Percentiles rank a stretch among this genome's conserved stretches.
Evolutionary conservation across 768 basidiomycete genomes (phyloP).

Genomic region (Pisolithus tinctorius): DNA sequence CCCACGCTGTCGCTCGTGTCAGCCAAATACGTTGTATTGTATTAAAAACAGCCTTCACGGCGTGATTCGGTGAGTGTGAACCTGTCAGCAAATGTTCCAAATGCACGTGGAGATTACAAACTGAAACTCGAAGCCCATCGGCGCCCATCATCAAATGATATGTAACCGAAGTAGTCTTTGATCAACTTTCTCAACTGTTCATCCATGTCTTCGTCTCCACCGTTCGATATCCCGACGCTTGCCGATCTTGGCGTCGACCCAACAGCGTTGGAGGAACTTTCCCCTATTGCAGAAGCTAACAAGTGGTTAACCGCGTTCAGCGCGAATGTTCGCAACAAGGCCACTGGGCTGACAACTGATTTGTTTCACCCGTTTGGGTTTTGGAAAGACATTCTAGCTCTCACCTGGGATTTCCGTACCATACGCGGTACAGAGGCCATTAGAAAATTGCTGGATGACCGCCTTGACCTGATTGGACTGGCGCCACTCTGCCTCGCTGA

Average conservation of each 20-base stretch:
- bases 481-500: slow-evolving; percentile 14
- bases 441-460: slow-evolving; percentile 29
- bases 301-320: slow-evolving; percentile 18
- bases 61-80: too few relatives aligned
- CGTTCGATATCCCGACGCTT: slow-evolving; percentile 18
- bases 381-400: slow-evolving; percentile 47
- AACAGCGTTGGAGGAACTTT: slow-evolving; percentile 5
- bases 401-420: slow-evolving; percentile 51
- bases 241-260: slow-evolving; percentile 12
- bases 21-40: too few relatives aligned
- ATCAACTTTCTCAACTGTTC: neutral
- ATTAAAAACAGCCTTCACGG: too few relatives aligned
- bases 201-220: neutral
- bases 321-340: neutral
- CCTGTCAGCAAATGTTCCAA: too few relatives aligned
- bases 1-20: too few relatives aligned
- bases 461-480: slow-evolving; percentile 21
- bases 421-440: slow-evolving; percentile 34
- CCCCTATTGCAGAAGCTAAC: slow-evolving; percentile 4
- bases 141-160: neutral
- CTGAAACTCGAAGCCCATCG: too few relatives aligned
- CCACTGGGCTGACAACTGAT: neutral
- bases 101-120: too few relatives aligned
- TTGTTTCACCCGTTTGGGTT: slow-evolving; percentile 23
- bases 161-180: neutral